Evolutionary conservation across 2,329 filamentous ascomycete genomes (phyloP).

Genomic region (Arthrobotrys entomopaga): DNA sequence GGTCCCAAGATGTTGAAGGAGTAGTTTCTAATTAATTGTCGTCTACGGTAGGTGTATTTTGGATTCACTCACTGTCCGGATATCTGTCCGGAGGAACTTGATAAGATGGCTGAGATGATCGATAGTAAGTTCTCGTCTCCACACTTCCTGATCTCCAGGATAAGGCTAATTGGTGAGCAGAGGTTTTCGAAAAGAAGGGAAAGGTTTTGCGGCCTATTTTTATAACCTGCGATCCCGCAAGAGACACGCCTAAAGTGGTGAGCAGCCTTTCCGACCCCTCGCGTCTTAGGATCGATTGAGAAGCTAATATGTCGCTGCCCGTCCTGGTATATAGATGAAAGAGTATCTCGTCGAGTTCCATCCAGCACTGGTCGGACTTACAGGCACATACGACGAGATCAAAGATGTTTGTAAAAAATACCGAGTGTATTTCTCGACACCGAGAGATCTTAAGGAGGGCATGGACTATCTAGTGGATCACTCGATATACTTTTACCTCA

Average conservation of each 20-base stretch:
- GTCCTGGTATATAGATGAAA: constrained; percentile 67
- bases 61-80: constrained; percentile 98
- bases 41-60: constrained; percentile 84
- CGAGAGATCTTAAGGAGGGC: constrained; percentile 84
- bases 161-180: constrained; percentile 27
- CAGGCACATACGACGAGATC: constrained; percentile 91
- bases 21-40: constrained; percentile 14
- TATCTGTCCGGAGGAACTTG: constrained; percentile 97
- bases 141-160: not conserved
- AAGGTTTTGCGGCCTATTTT: constrained; percentile 77
- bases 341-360: constrained; percentile 93
- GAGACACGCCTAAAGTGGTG: constrained; percentile 83
- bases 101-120: constrained; percentile 98
- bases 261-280: constrained; percentile 13
- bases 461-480: constrained; percentile 98
- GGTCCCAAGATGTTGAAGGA: not conserved
- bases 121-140: constrained; percentile 65
- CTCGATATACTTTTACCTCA: constrained; percentile 99
- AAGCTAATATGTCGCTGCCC: too few species aligned
- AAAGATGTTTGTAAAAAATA: constrained; percentile 96
- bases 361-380: constrained; percentile 83
- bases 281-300: too few species aligned
- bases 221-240: constrained; percentile 92
- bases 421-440: constrained; percentile 96
- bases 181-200: constrained; percentile 58